Evolutionary conservation across 2,329 filamentous ascomycete genomes (phyloP).

Genomic region (Coniochaeta ligniaria): DNA sequence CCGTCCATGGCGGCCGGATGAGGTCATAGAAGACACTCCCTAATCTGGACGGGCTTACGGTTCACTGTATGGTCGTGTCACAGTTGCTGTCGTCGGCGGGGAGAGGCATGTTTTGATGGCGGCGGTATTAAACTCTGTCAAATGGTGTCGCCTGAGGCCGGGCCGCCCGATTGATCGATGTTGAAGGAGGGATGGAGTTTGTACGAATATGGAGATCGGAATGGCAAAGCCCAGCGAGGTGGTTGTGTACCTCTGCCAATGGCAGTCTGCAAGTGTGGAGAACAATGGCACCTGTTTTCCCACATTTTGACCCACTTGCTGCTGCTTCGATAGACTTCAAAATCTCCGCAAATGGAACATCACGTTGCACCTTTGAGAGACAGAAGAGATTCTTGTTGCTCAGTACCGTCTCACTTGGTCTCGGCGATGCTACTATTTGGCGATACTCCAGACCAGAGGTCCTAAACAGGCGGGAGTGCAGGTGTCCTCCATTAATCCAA

Average conservation of each 20-base stretch:
- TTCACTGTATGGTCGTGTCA: constrained; percentile 11
- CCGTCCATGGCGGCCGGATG: constrained; percentile 40
- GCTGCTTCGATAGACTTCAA: too few relatives aligned
- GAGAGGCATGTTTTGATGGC: constrained; percentile 1
- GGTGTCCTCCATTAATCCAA: too few relatives aligned
- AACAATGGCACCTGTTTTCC: not conserved
- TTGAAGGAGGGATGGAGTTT: not conserved
- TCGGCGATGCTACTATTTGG: too few relatives aligned
- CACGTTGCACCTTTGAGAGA: too few relatives aligned
- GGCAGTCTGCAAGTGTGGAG: not conserved
- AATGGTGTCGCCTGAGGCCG: not conserved
- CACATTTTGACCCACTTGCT: not conserved
- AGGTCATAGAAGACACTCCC: constrained; percentile 10
- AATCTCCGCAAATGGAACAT: too few relatives aligned
- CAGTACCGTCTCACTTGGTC: too few relatives aligned
- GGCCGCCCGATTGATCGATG: not conserved
- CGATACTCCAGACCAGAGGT: too few relatives aligned
- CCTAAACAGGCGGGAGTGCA: too few relatives aligned
- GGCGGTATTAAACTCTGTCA: not conserved
- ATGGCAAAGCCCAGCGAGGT: not conserved
- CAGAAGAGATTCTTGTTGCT: too few relatives aligned
- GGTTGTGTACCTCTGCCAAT: too few relatives aligned
- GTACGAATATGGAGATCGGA: not conserved
- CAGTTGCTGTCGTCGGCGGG: not conserved
- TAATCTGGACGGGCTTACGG: constrained; percentile 10